Evolutionary conservation across 495 filamentous ascomycete genomes (phyloP), one percentile per base, ranked within the genome.

Genomic region (Penicillium riverlandense): DNA sequence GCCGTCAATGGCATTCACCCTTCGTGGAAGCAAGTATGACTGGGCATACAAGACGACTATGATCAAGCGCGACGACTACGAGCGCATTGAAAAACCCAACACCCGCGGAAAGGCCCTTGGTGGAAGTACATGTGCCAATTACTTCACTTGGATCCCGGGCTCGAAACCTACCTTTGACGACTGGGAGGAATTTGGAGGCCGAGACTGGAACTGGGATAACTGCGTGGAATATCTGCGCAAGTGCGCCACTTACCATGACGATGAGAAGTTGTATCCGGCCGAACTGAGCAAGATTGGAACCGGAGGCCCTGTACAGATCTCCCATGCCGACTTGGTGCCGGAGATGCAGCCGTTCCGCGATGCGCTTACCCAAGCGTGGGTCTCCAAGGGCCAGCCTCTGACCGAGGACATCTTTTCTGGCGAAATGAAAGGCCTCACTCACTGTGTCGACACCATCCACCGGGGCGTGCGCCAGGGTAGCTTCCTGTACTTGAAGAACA

Each of bases 31-130:
- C 27, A 34, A 60, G 36, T 52, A 66, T 44, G 75, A 80, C 57
- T 80, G 75, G 75, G 63, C 32, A 2, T 80, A 76, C 54, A 75
- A 79, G 61, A 69, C 72, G 0, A 76, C 71, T 14, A 67, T 80
- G 58, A 70, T 80, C 52, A 61, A 75, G 31, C 60, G 71, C 6
- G 62, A 62, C 8, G 74, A 77, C 39, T 80, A 78, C 55, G 64
- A 62, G 11, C 74, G 76, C n/a, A 56, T 78, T 27, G 75, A 78
- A 55, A 78, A 77, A 54, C 74, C 72, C 15, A 76, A 75, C 37
- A 66, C 65, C 12, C 62, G 71, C 7, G 74, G 74, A 2, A 71
- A 71, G 43, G 63, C 61, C 1, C 64, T 77, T 1, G 74, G 71
- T 33, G 74, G 71, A 11, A 66, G 62, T 6, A 66, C 54, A 34